Conservation (phyloP, 805 yeast species). For the Wickerhamomyces silvicola region DNA sequence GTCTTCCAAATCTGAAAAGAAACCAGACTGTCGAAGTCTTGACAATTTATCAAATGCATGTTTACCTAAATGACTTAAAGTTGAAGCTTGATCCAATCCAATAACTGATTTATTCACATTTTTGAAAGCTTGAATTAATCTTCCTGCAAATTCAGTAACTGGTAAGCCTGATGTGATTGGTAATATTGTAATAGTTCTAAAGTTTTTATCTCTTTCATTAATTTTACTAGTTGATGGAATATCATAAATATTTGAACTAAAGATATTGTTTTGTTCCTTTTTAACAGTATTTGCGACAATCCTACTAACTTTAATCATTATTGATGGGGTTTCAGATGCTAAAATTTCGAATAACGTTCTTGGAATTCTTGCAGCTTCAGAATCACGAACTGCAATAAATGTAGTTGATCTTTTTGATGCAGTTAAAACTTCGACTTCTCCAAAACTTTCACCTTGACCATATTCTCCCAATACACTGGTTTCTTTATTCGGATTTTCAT, state of each 20-base stretch:
- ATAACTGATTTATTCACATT: constrained; percentile 68
- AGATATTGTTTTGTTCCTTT: constrained; percentile 11
- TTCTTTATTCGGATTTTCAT: constrained; percentile 18
- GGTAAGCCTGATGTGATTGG: constrained; percentile 83
- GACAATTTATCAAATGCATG: constrained; percentile 91
- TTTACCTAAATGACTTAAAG: constrained; percentile 74
- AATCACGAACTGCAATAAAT: constrained; percentile 82
- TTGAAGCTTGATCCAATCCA: constrained; percentile 76
- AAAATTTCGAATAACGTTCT: constrained; percentile 80
- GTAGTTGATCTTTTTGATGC: constrained; percentile 64
- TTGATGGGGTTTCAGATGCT: constrained; percentile 78
- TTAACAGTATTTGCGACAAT: constrained; percentile 63
- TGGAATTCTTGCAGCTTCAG: constrained; percentile 91
- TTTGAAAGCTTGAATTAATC: constrained; percentile 63
- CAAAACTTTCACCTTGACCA: constrained; percentile 92
- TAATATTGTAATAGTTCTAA: constrained; percentile 76
- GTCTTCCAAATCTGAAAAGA: constrained; percentile 87
- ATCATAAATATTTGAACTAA: constrained; percentile 7
- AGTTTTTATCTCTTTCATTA: constrained; percentile 36
- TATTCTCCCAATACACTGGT: constrained; percentile 55
- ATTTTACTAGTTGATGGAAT: constrained; percentile 25
- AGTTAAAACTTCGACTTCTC: constrained; percentile 90
- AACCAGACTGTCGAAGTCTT: constrained; percentile 78
- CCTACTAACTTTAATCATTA: constrained; percentile 84
- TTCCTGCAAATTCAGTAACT: constrained; percentile 75